Conservation (phyloP, 2,329 filamentous ascomycete species). For the Aspergillus floridensis region DNA sequence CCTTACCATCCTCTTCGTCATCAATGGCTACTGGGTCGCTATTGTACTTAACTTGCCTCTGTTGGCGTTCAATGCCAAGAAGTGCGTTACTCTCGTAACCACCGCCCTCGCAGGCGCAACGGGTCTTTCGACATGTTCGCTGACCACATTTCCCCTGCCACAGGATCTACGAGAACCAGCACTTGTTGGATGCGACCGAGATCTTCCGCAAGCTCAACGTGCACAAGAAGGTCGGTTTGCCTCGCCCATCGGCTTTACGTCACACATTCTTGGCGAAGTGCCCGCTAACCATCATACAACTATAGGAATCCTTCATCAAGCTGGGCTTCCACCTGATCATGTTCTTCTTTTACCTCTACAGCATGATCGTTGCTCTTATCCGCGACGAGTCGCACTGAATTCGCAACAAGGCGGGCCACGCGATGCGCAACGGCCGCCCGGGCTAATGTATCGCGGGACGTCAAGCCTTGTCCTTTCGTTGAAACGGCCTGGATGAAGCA, state of each 20-base stretch:
- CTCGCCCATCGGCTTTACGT: slow-evolving; percentile 8
- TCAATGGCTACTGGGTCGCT: slow-evolving; percentile 98
- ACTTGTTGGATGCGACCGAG: slow-evolving; percentile 94
- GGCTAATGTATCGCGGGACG: slow-evolving; percentile 9
- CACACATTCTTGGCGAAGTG: neutral
- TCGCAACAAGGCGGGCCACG: slow-evolving; percentile 36
- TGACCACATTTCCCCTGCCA: slow-evolving; percentile 21
- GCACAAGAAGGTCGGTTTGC: slow-evolving; percentile 80
- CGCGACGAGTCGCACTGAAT: slow-evolving; percentile 84
- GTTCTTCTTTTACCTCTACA: slow-evolving; percentile 99
- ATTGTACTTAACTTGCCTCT: slow-evolving; percentile 89
- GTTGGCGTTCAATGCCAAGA: slow-evolving; percentile 92
- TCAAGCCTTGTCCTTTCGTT: slow-evolving; percentile 4
- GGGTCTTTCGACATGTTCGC: slow-evolving; percentile 3
- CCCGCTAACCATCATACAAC: slow-evolving; percentile 10
- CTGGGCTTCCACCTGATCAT: slow-evolving; percentile 97
- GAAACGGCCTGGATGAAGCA: neutral
- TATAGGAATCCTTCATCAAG: slow-evolving; percentile 96
- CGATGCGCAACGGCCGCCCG: slow-evolving; percentile 38
- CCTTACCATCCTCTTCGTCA: slow-evolving; percentile 90
- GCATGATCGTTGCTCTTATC: slow-evolving; percentile 96
- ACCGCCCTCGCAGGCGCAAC: neutral
- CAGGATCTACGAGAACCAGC: slow-evolving; percentile 95
- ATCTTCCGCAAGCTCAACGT: slow-evolving; percentile 99
- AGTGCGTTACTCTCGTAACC: slow-evolving; percentile 60